Evolutionary conservation across 2,329 filamentous ascomycete species (phyloP), one percentile per base, ranked within the genome.

Genomic region (Xenosphaeropsis pyriputrescens): DNA sequence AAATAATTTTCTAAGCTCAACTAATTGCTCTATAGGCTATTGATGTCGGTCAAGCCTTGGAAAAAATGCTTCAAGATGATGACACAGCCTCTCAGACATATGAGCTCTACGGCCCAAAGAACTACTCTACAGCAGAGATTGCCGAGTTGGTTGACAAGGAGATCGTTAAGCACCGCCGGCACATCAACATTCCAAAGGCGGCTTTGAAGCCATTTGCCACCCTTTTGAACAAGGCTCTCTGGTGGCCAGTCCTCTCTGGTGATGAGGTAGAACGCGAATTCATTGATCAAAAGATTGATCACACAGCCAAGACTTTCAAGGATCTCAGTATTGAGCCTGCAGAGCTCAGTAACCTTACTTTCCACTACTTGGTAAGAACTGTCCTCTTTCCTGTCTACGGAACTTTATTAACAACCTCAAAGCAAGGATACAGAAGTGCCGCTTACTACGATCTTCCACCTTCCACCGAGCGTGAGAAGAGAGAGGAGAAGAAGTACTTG

Each of bases 401-500:
- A n/a, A 7, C 12, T 18, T 39, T 43, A 41, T 58, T 66, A 47
- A 66, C 50, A 35, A 42, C 48, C 55, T 32, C 48, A 47, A 50
- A 89, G 84, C 82, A 93, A 82, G 81, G 78, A 59, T 95, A 85
- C 70, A 81, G 91, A 57, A 89, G 83, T 62, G 74, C 81, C 41
- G 74, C 78, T 52, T 91, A 79, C 72, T 94, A 93, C 61, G 89
- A 98, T 57, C 70, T 96, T 48, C 91, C 91, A 36, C 89, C 91
- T 35, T 79, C 89, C 53, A 95, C 89, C 26, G 89, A 95, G 65
- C 83, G 81, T 61, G 91, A 98, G 70, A 91, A 79, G 72, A 72
- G 74, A 52, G 88, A 96, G 61, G 88, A 96, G 63, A 91, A 79
- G 73, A 91, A 95, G 70, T 98, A 93, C 60, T 66, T 96, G 59